Conservation (phyloP, 495 filamentous ascomycete species). For the Elaphomyces granulatus region DNA sequence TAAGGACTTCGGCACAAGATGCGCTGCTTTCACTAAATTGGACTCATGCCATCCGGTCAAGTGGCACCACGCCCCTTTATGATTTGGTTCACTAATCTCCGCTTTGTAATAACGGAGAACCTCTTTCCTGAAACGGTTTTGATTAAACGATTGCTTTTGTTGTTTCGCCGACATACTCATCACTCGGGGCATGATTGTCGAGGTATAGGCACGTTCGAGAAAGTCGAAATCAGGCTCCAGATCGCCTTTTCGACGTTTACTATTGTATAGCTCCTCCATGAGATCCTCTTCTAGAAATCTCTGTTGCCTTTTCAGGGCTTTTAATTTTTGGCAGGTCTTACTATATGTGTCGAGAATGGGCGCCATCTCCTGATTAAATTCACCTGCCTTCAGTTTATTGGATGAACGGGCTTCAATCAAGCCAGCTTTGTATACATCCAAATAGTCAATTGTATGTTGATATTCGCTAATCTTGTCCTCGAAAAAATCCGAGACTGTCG, state of each 20-base stretch:
- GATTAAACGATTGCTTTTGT: constrained; percentile 1
- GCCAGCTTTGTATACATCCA: too few species aligned
- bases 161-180: constrained; percentile 8
- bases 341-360: too few species aligned
- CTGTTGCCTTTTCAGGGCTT: background rate
- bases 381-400: too few species aligned
- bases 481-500: too few species aligned
- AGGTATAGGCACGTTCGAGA: constrained; percentile 7
- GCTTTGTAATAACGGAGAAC: background rate
- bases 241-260: too few species aligned
- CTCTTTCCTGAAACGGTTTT: constrained; percentile 3
- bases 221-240: constrained; percentile 4
- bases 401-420: too few species aligned
- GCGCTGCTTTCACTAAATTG: constrained; percentile 8
- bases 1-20: constrained; percentile 10
- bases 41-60: background rate
- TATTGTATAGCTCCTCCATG: constrained; percentile 4
- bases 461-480: too few species aligned
- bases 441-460: too few species aligned
- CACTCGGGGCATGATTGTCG: constrained; percentile 6
- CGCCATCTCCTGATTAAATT: too few species aligned
- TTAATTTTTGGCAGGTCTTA: too few species aligned
- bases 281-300: background rate
- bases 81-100: background rate
- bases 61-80: constrained; percentile 5